These are phyloP conservation scores for Aspergillus tamarii DNA, from an alignment of 2,329 filamentous ascomycete genomes.

Conservation along the genomic window DNA sequence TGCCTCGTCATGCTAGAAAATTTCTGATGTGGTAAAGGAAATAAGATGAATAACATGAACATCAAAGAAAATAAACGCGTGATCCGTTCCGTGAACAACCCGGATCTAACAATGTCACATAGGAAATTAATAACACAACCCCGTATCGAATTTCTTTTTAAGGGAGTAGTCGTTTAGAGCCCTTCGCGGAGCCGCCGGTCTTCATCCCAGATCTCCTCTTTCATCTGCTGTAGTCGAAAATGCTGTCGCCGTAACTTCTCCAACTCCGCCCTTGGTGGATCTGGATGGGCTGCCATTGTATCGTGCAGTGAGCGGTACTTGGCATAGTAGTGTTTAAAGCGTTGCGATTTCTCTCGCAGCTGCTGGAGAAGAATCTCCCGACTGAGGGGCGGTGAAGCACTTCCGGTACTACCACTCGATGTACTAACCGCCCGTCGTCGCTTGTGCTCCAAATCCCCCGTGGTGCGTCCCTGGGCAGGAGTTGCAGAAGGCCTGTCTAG, in stretches of 20 bases:
- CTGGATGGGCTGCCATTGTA: slow-evolving; percentile 40
- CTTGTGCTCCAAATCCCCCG: slow-evolving; percentile 47
- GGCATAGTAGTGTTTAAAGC: slow-evolving; percentile 62
- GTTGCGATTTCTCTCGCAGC: slow-evolving; percentile 44
- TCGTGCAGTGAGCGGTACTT: slow-evolving; percentile 62
- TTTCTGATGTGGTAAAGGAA: slow-evolving; percentile 5
- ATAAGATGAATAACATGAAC: slow-evolving; percentile 1
- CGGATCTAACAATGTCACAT: slow-evolving; percentile 7
- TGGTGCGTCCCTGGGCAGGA: slow-evolving; percentile 30
- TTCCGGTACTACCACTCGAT: slow-evolving; percentile 47
- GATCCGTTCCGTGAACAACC: slow-evolving; percentile 17
- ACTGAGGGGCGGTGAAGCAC: slow-evolving; percentile 43
- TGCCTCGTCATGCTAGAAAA: slow-evolving; percentile 19
- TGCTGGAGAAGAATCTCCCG: slow-evolving; percentile 42
- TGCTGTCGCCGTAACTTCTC: slow-evolving; percentile 59
- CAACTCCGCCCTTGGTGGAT: slow-evolving; percentile 54
- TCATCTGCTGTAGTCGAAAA: slow-evolving; percentile 57
- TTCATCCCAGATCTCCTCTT: slow-evolving; percentile 59
- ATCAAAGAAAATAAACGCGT: slow-evolving; percentile 8
- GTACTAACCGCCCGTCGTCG: slow-evolving; percentile 41
- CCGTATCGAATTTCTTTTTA: not conserved
- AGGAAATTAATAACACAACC: slow-evolving; percentile 8
- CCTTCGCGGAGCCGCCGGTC: slow-evolving; percentile 39
- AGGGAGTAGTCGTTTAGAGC: slow-evolving; percentile 17
- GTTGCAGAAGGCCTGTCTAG: slow-evolving; percentile 31